phyloP scores from a whole-genome alignment of 2,329 filamentous ascomycete genomes.

The Colletotrichum sp. region DNA sequence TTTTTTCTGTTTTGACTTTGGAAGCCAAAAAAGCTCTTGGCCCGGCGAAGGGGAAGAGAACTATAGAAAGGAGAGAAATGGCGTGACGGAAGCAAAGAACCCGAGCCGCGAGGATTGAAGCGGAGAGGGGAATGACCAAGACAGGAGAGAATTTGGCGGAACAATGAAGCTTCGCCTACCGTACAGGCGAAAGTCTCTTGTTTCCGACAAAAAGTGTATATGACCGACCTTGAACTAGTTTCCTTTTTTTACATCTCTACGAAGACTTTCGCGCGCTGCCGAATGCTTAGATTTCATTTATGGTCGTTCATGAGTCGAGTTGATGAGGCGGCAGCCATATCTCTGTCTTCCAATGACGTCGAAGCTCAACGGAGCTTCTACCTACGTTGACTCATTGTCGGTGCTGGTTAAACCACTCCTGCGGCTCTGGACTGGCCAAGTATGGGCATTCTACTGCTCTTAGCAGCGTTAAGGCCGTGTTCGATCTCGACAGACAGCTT shows the following conservation, averaged over 20 bases:
- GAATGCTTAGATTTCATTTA: conserved; percentile 16
- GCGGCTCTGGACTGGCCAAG: not conserved
- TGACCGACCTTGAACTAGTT: conserved; percentile 28
- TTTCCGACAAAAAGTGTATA: conserved; percentile 30
- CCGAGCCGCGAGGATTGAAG: conserved; percentile 10
- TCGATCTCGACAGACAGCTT: not conserved
- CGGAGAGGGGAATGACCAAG: not conserved
- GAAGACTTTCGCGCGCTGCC: conserved; percentile 23
- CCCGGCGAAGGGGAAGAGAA: not conserved
- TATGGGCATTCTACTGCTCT: not conserved
- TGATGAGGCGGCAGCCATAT: not conserved
- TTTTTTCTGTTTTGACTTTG: not conserved
- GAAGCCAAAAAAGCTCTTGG: not conserved
- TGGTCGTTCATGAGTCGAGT: not conserved
- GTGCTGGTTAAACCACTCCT: not conserved
- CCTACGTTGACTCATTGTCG: not conserved
- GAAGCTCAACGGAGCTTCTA: not conserved
- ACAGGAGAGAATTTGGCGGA: conserved; percentile 19
- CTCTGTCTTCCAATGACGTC: not conserved
- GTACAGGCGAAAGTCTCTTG: not conserved
- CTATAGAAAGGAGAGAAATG: not conserved
- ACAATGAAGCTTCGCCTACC: conserved; percentile 2
- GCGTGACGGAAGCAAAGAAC: conserved; percentile 14
- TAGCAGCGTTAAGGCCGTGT: not conserved
- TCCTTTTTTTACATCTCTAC: conserved; percentile 24